phyloP scores from a whole-genome alignment of 768 basidiomycete species.

The Dentipellis fragilis region DNA sequence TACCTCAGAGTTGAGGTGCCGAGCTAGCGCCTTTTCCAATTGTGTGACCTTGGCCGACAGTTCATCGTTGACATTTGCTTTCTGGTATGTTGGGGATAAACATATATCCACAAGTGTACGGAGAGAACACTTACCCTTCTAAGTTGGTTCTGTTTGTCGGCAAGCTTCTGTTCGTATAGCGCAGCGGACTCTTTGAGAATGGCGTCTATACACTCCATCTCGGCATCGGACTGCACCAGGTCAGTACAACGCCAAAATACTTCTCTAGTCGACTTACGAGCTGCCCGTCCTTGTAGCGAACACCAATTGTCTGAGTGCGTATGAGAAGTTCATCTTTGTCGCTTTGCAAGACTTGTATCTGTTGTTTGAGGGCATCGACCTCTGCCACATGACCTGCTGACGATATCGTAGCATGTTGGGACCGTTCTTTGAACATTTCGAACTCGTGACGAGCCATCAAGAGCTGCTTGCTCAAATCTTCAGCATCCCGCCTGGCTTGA shows the following conservation, averaged over 20 bases:
- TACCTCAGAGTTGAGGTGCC: conserved; percentile 20
- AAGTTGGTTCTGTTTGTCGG: conserved; percentile 25
- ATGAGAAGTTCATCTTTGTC: conserved; percentile 14
- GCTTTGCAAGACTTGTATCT: conserved; percentile 14
- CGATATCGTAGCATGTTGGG: conserved; percentile 13
- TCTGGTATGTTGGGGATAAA: conserved; percentile 12
- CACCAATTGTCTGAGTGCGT: conserved; percentile 18
- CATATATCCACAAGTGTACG: not conserved
- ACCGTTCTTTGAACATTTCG: conserved; percentile 10
- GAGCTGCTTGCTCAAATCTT: conserved; percentile 10
- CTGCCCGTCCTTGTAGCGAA: conserved; percentile 21
- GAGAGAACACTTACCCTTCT: conserved; percentile 17
- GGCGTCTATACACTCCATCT: conserved; percentile 21
- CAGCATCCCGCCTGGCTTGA: conserved; percentile 5
- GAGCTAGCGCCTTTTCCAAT: conserved; percentile 21
- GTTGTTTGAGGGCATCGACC: conserved; percentile 15
- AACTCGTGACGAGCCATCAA: conserved; percentile 10
- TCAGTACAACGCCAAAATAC: not conserved
- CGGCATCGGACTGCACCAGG: conserved; percentile 14
- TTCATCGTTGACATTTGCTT: conserved; percentile 22
- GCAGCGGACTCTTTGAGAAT: conserved; percentile 21
- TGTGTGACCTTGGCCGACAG: conserved; percentile 19
- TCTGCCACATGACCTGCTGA: conserved; percentile 14
- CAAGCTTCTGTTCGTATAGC: conserved; percentile 24
- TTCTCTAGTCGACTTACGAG: conserved; percentile 14